Evolutionary conservation across 2,329 filamentous ascomycete species (phyloP), one percentile per base, ranked within the genome.

Genomic region (Ophiocordyceps unilateralis): DNA sequence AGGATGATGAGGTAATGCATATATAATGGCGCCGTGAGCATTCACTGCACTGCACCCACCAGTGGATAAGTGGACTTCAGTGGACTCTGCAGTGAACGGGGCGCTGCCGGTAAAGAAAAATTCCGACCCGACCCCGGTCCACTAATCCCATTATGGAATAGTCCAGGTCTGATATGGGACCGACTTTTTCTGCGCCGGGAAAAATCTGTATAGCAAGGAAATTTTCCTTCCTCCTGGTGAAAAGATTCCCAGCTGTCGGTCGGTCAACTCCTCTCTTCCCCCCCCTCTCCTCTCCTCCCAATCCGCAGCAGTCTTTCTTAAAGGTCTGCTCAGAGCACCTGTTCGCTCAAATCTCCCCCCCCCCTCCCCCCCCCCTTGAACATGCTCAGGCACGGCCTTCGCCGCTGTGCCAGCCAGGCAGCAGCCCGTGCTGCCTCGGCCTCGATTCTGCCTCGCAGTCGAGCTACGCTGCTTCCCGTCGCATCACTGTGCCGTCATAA

Each of bases 341-440:
- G 32, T 34, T 17, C 5, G 2, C 15, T 9, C n/a, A 17, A 4
- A 26, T 14, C 9, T 36, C 24, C 1, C 39, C 8, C 17, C 14
- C 15, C 21, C 15, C 21, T 44, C 15, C 19, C 5, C 2, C 4
- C 20, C 36, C 37, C 20, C 22, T 34, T 20, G 46, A 58, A 7
- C 21, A 51, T 63, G 60, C 59, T 62, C 47, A 54, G 60, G 48
- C 57, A 59, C 48, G 58, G 60, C 47, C 50, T 65, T 41, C 55
- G 61, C 47, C 61, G 61, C 48, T 65, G 61, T 52, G 60, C 59
- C 52, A 52, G 51, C 47, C 50, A 62, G 51, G 58, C 60, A 46
- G 54, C 56, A 46, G 53, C 56, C 50, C 52, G 51, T 43, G 51
- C 55, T 42, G 47, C 54, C 23, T 50, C 58, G 40, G 50, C 53